A percentile compares a stretch with the other conserved stretches of the same genome.
Evolutionary conservation across 1,139 yeast genomes (phyloP).

Genomic region (Saccharomycopsis hybrid): DNA sequence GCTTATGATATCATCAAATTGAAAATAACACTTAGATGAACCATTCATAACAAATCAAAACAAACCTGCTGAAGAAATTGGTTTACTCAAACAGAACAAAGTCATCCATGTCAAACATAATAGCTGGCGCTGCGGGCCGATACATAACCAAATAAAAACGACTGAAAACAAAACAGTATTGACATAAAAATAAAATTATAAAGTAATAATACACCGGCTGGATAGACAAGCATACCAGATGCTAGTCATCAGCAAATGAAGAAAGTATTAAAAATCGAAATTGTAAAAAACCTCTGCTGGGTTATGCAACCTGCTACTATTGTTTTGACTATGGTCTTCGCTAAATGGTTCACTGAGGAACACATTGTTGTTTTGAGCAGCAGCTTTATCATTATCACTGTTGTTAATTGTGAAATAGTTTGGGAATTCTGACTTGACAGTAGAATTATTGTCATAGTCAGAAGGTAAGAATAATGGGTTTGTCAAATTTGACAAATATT

Average conservation of each 20-base stretch:
- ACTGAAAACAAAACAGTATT: constrained; percentile 6
- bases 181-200: background rate
- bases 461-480: constrained; percentile 19
- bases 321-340: constrained; percentile 10
- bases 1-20: too few relatives aligned
- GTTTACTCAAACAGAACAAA: constrained; percentile 14
- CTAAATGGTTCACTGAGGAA: constrained; percentile 14
- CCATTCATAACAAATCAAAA: too few relatives aligned
- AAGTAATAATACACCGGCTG: background rate
- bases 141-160: constrained; percentile 2
- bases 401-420: constrained; percentile 4
- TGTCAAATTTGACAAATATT: constrained; percentile 20
- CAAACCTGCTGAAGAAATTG: background rate
- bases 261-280: background rate
- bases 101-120: constrained; percentile 17
- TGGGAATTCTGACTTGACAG: constrained; percentile 11
- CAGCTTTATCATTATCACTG: background rate
- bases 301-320: constrained; percentile 21
- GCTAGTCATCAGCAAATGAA: background rate
- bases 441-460: constrained; percentile 10
- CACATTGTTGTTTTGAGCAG: background rate
- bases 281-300: constrained; percentile 20
- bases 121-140: constrained; percentile 22
- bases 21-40: too few relatives aligned
- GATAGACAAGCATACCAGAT: constrained; percentile 13